Percentiles rank a stretch among this genome's conserved stretches.
Conservation (phyloP, 345 rosid genomes). For the Eucalyptus marginata region DNA sequence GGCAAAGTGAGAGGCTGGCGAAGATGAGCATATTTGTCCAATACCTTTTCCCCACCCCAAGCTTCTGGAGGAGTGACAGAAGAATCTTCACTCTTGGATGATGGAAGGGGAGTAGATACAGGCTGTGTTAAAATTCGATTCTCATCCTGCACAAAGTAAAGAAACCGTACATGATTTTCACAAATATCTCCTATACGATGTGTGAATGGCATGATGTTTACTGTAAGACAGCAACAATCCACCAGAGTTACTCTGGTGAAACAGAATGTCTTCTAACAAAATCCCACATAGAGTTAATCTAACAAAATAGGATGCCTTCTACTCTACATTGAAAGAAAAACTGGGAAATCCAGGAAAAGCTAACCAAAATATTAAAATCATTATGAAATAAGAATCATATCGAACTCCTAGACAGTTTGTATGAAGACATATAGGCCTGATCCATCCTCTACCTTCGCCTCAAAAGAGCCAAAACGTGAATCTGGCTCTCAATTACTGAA, state of each 20-base stretch:
- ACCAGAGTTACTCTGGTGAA: background rate
- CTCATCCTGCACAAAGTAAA: constrained; percentile 47
- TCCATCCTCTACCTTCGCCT: background rate
- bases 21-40: constrained; percentile 49
- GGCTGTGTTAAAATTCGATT: constrained; percentile 17
- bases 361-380: background rate
- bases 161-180: background rate
- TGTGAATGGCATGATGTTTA: background rate
- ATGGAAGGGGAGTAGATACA: constrained; percentile 49
- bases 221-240: background rate
- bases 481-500: background rate
- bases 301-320: background rate
- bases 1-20: constrained; percentile 42
- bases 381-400: background rate
- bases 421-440: background rate
- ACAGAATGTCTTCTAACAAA: background rate
- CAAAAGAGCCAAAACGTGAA: background rate
- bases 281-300: background rate
- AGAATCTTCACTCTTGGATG: constrained; percentile 65
- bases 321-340: background rate
- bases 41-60: constrained; percentile 92
- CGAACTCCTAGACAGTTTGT: background rate
- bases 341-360: background rate
- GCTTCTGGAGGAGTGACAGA: constrained; percentile 96
- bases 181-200: background rate